These are phyloP conservation scores for Tulasnella sp. DNA, from an alignment of 768 basidiomycete genomes.

Conservation along the genomic window DNA sequence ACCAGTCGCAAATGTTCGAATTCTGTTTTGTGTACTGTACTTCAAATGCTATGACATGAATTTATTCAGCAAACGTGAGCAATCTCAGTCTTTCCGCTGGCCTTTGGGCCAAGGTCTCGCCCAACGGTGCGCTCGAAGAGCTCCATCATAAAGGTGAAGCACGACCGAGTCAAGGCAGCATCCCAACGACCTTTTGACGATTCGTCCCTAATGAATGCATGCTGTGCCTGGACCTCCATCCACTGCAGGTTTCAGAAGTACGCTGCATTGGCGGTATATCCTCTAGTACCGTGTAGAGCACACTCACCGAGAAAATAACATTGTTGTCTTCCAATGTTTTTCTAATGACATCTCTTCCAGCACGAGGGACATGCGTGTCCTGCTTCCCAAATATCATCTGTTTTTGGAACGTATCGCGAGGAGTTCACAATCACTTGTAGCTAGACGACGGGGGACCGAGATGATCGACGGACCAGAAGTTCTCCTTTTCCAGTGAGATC, in stretches of 20 bases:
- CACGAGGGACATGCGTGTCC: slow-evolving; percentile 90
- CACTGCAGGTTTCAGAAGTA: too few species aligned
- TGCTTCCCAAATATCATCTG: slow-evolving; percentile 96
- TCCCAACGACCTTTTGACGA: slow-evolving; percentile 93
- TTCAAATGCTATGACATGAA: too few species aligned
- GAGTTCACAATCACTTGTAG: neutral
- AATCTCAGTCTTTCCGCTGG: slow-evolving; percentile 35
- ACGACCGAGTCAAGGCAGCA: slow-evolving; percentile 70
- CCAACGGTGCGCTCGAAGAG: slow-evolving; percentile 83
- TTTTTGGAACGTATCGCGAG: too few species aligned
- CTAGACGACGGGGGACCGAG: neutral
- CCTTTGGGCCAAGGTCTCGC: slow-evolving; percentile 68
- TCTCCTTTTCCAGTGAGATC: slow-evolving; percentile 73
- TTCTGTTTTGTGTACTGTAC: too few species aligned
- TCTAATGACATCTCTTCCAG: slow-evolving; percentile 77
- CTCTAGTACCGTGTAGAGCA: slow-evolving; percentile 16
- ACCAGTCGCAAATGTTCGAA: too few species aligned
- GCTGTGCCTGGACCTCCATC: slow-evolving; percentile 92
- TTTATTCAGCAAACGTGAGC: slow-evolving; percentile 82
- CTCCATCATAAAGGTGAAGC: slow-evolving; percentile 85
- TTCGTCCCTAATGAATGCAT: slow-evolving; percentile 92
- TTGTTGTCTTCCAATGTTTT: slow-evolving; percentile 71
- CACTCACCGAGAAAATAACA: slow-evolving; percentile 57
- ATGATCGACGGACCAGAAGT: slow-evolving; percentile 48
- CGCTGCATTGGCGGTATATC: too few species aligned